phyloP scores from a whole-genome alignment of 495 filamentous ascomycete genomes.

The Tuber indicum region DNA sequence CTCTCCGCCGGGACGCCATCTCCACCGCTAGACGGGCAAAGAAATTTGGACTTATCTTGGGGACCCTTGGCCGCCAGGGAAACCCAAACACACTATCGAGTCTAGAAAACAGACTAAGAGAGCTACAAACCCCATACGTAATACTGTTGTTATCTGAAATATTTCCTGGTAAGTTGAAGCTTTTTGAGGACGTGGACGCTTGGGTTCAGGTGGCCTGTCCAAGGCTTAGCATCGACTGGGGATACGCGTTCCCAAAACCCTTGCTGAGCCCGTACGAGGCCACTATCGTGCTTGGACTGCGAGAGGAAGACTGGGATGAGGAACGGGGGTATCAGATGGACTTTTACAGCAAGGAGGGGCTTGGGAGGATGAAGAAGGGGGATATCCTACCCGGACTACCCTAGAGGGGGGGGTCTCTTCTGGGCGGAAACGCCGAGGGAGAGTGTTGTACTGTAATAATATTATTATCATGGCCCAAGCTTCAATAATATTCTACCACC shows the following conservation, averaged over 20 bases:
- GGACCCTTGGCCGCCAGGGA: slow-evolving; percentile 84
- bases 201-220: slow-evolving; percentile 99
- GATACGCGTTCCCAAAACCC: slow-evolving; percentile 86
- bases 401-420: not conserved
- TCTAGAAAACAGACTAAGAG: slow-evolving; percentile 67
- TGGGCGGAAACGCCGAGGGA: not conserved
- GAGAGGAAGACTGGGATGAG: slow-evolving; percentile 64
- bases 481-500: not conserved
- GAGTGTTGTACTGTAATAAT: not conserved
- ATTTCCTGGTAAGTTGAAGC: slow-evolving; percentile 85
- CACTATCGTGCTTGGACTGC: slow-evolving; percentile 69
- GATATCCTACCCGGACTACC: slow-evolving; percentile 33
- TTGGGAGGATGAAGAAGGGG: slow-evolving; percentile 67
- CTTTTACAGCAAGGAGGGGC: slow-evolving; percentile 87
- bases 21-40: slow-evolving; percentile 60
- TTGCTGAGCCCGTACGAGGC: slow-evolving; percentile 93
- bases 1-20: slow-evolving; percentile 71
- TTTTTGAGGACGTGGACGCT: slow-evolving; percentile 88
- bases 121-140: slow-evolving; percentile 66
- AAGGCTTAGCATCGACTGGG: slow-evolving; percentile 93
- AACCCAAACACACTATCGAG: slow-evolving; percentile 86
- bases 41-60: slow-evolving; percentile 93
- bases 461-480: not conserved
- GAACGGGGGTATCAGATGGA: slow-evolving; percentile 84
- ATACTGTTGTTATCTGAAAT: slow-evolving; percentile 86